These are phyloP conservation scores for Onygena corvina DNA, from an alignment of 2,329 filamentous ascomycete species.

Conservation along the genomic window DNA sequence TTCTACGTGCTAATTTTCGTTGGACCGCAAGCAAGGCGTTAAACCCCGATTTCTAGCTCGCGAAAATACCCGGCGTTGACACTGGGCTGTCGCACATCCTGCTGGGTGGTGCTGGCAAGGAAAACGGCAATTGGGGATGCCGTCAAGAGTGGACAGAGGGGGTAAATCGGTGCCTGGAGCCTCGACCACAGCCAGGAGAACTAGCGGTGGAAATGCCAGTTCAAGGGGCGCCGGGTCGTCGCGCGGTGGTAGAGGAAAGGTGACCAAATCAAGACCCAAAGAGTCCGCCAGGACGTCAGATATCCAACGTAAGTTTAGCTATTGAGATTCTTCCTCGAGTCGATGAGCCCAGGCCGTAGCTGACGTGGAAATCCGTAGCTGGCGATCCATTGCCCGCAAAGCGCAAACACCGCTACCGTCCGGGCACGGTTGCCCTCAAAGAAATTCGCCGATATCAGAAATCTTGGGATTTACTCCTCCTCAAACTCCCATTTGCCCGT, in stretches of 20 bases:
- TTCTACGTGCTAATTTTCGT: too few relatives aligned
- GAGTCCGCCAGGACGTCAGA: conserved; percentile 20
- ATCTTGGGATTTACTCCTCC: conserved; percentile 73
- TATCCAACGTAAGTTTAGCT: conserved; percentile 28
- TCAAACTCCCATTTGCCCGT: conserved; percentile 41
- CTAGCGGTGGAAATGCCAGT: conserved; percentile 8
- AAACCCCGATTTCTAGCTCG: background rate
- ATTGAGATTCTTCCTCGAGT: background rate
- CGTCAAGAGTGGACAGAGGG: conserved; percentile 11
- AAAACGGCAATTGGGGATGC: conserved; percentile 5
- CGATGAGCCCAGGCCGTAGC: background rate
- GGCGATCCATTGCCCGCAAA: conserved; percentile 59
- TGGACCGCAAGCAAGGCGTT: too few relatives aligned
- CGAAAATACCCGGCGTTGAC: background rate
- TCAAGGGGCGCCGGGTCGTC: conserved; percentile 8
- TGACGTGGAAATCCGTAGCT: conserved; percentile 36
- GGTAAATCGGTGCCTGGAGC: conserved; percentile 10
- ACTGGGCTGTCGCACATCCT: background rate
- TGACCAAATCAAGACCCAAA: conserved; percentile 14
- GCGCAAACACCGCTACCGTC: conserved; percentile 52
- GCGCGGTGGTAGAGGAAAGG: conserved; percentile 10
- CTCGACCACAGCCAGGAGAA: conserved; percentile 8
- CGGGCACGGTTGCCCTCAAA: conserved; percentile 74
- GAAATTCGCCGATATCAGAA: conserved; percentile 89
- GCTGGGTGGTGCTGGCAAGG: background rate